phyloP scores from a whole-genome alignment of 805 yeast genomes.

The Spathaspora hagerdaliae region DNA sequence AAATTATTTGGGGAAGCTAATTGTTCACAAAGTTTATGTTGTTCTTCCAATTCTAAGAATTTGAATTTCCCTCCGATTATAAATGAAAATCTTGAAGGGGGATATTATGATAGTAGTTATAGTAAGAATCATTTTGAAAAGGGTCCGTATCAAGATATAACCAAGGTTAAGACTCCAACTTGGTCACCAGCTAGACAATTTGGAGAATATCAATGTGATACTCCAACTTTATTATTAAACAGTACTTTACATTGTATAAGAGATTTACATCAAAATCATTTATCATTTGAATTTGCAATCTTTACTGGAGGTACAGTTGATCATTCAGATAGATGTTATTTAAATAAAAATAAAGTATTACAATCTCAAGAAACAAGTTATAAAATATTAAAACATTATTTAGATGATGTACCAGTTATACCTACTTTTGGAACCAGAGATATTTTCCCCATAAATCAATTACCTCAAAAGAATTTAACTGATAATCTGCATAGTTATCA shows the following conservation, averaged over 20 bases:
- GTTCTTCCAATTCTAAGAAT: slow-evolving; percentile 49
- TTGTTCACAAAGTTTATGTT: slow-evolving; percentile 55
- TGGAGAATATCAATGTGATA: slow-evolving; percentile 63
- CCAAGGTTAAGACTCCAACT: slow-evolving; percentile 13
- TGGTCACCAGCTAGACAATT: slow-evolving; percentile 52
- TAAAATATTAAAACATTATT: slow-evolving; percentile 50
- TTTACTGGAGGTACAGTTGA: slow-evolving; percentile 77
- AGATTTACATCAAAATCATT: slow-evolving; percentile 18
- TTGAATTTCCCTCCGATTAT: slow-evolving; percentile 23
- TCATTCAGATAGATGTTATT: slow-evolving; percentile 70
- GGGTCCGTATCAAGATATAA: slow-evolving; percentile 11
- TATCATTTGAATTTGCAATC: slow-evolving; percentile 53
- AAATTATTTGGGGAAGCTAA: slow-evolving; percentile 55
- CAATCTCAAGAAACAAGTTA: slow-evolving; percentile 71
- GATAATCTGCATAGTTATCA: slow-evolving; percentile 27
- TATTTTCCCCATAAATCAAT: slow-evolving; percentile 67
- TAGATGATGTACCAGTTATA: slow-evolving; percentile 53
- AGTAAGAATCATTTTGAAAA: slow-evolving; percentile 10
- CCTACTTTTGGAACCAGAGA: slow-evolving; percentile 71
- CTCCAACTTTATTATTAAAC: slow-evolving; percentile 60
- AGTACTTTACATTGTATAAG: slow-evolving; percentile 41
- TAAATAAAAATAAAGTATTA: slow-evolving; percentile 62
- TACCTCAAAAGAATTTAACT: slow-evolving; percentile 46
- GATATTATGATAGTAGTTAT: slow-evolving; percentile 15
- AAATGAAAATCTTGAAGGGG: slow-evolving; percentile 23